Evolutionary conservation across 495 filamentous ascomycete species (phyloP), one percentile per base, ranked within the genome.

Genomic region (Xylaria acuta): DNA sequence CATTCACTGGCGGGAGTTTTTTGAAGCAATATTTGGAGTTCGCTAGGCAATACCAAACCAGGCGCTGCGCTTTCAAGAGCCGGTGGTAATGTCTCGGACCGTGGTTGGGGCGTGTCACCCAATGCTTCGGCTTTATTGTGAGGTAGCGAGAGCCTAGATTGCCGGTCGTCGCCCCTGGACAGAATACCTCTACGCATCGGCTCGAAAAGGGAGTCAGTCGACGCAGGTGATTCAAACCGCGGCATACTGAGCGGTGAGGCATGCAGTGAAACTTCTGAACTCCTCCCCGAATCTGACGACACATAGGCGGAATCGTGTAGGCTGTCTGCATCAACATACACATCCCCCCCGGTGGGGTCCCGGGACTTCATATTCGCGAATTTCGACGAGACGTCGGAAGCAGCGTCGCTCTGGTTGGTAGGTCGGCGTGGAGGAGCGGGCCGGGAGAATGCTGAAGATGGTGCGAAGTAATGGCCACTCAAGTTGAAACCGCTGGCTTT

Each of bases 1-100:
- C 92, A 78, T 27, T 91, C 86, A 18, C 89, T 82, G 5, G 82
- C 80, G 12, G 82, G 79, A 12, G 84, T 75, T 14, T 83, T 82
- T 64, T 89, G 81, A n/a, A 98, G 77, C 27, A 97, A 79, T 45
- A 90, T 89, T 62, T 88, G 88, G 16, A 95, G 85, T 36, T 91
- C 85, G 25, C 89, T 85, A 16, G 89, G 83, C 0, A 89, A 84
- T 40, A 97, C 87, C 84, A 95, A 82, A 27, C 75, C 73, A 0
- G 88, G 86, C 8, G 79, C 82, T 43, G 82, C 82, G 18, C 72
- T 75, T 49, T 87, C 86, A 16, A 86, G 71, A 36, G 81, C 79
- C 12, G 81, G 75, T 14, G 90, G 88, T 27, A 90, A 72, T 20
- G 90, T 93, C 72, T 89, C 88, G 14, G 90, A 85, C 60, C 91